A percentile compares a stretch with the other conserved stretches of the same genome.
phyloP scores from a whole-genome alignment of 257 asterid species.

The Salvia rosmarinus region DNA sequence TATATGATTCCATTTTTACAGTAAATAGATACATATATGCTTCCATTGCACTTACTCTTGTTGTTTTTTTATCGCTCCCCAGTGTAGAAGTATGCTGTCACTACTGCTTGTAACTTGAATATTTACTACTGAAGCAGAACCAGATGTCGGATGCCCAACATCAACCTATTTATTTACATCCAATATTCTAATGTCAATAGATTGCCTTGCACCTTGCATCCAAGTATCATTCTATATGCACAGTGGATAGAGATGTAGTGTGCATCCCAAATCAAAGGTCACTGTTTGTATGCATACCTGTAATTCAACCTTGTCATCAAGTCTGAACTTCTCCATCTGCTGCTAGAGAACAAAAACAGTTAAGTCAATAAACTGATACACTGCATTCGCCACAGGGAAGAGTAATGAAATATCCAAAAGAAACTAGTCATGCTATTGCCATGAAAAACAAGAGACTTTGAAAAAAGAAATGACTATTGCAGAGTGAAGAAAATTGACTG shows the following conservation, averaged over 20 bases:
- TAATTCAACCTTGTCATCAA: conserved; percentile 71
- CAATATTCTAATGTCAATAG: conserved; percentile 25
- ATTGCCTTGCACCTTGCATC: conserved; percentile 21
- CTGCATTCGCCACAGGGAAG: conserved; percentile 24
- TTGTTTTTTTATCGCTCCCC: conserved; percentile 75
- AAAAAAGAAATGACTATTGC: conserved; percentile 1
- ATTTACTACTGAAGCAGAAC: conserved; percentile 55
- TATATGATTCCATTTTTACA: conserved; percentile 24
- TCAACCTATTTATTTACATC: conserved; percentile 69
- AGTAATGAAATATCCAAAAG: conserved; percentile 15
- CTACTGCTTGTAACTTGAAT: conserved; percentile 56
- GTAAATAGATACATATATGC: conserved; percentile 13
- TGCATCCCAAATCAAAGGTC: conserved; percentile 24
- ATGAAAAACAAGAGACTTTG: conserved; percentile 4
- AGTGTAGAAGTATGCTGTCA: conserved; percentile 70
- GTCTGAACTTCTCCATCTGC: conserved; percentile 74
- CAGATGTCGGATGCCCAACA: conserved; percentile 62
- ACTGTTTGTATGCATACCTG: conserved; percentile 56
- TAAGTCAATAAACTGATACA: conserved; percentile 22
- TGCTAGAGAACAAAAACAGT: conserved; percentile 39
- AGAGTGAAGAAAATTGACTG: conserved; percentile 4
- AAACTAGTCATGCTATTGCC: conserved; percentile 16
- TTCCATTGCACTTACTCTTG: conserved; percentile 56
- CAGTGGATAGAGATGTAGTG: conserved; percentile 7
- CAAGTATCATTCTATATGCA: conserved; percentile 9